These are phyloP conservation scores for Russula ochroleuca DNA, from an alignment of 768 basidiomycete genomes.

Conservation along the genomic window DNA sequence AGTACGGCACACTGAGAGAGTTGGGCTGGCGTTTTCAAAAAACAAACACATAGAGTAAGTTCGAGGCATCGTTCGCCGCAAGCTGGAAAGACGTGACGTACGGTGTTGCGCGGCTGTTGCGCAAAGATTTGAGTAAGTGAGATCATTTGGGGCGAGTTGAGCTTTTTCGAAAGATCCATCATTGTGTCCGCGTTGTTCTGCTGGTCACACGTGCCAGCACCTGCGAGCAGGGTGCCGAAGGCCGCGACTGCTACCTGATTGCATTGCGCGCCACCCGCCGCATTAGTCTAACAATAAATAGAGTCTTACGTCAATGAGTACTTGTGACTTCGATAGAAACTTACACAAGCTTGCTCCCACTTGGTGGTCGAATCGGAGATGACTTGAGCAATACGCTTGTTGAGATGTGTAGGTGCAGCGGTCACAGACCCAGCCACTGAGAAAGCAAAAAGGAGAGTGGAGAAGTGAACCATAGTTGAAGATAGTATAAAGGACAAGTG, in stretches of 20 bases:
- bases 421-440: constrained; percentile 34
- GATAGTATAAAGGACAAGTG: neutral
- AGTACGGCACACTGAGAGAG: constrained; percentile 47
- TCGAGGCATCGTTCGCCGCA: neutral
- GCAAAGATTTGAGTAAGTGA: constrained; percentile 48
- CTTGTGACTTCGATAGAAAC: constrained; percentile 23
- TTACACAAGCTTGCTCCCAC: constrained; percentile 49
- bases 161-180: constrained; percentile 47
- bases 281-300: constrained; percentile 39
- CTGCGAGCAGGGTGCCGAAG: constrained; percentile 57
- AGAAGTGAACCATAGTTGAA: constrained; percentile 35
- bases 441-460: constrained; percentile 34
- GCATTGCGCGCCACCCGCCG: constrained; percentile 55
- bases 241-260: constrained; percentile 53
- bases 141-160: constrained; percentile 49
- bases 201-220: constrained; percentile 39
- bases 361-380: constrained; percentile 40
- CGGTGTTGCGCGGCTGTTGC: constrained; percentile 56
- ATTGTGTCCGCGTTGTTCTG: constrained; percentile 48
- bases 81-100: constrained; percentile 31
- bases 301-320: neutral
- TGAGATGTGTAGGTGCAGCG: constrained; percentile 36
- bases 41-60: neutral
- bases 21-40: constrained; percentile 36
- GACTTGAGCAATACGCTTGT: constrained; percentile 46